Conservation (phyloP, 2,329 filamentous ascomycete genomes). For the Allantophomopsis cytisporea region DNA sequence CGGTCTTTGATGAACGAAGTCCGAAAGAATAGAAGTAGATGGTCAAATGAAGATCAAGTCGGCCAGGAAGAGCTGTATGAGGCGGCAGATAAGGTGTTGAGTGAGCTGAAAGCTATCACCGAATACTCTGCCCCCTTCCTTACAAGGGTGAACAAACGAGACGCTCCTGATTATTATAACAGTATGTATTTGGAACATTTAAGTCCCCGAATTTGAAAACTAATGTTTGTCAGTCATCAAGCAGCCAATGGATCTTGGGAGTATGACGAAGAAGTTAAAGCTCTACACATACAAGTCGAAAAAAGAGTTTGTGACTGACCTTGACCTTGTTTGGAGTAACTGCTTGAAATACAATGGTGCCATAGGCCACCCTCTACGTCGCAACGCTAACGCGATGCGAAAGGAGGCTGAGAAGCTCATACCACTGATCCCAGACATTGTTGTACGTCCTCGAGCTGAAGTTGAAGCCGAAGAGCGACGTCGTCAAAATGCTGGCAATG, state of each 20-base stretch:
- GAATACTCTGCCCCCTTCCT: conserved; percentile 96
- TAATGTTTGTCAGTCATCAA: conserved; percentile 61
- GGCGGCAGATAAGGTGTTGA: conserved; percentile 89
- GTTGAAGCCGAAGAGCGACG: conserved; percentile 80
- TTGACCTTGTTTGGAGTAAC: conserved; percentile 94
- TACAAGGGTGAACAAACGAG: conserved; percentile 88
- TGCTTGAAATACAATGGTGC: conserved; percentile 93
- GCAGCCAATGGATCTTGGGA: conserved; percentile 92
- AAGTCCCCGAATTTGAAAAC: not conserved
- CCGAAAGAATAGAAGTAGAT: conserved; percentile 94
- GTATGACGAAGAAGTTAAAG: conserved; percentile 97
- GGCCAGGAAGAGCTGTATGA: conserved; percentile 98
- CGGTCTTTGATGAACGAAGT: conserved; percentile 93
- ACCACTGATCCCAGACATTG: conserved; percentile 84
- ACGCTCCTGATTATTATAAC: conserved; percentile 89
- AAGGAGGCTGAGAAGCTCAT: conserved; percentile 97
- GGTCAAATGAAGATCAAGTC: conserved; percentile 95
- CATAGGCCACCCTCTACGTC: conserved; percentile 71
- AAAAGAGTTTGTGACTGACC: conserved; percentile 82
- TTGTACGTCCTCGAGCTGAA: conserved; percentile 81
- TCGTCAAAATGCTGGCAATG: conserved; percentile 75
- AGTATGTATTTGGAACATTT: conserved; percentile 39
- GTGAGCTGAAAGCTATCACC: conserved; percentile 91
- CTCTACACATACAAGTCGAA: conserved; percentile 72
- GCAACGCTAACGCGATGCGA: conserved; percentile 91